Evolutionary conservation across 2,329 filamentous ascomycete genomes (phyloP), one percentile per base, ranked within the genome.

Genomic region (Hypoxylon sp.): DNA sequence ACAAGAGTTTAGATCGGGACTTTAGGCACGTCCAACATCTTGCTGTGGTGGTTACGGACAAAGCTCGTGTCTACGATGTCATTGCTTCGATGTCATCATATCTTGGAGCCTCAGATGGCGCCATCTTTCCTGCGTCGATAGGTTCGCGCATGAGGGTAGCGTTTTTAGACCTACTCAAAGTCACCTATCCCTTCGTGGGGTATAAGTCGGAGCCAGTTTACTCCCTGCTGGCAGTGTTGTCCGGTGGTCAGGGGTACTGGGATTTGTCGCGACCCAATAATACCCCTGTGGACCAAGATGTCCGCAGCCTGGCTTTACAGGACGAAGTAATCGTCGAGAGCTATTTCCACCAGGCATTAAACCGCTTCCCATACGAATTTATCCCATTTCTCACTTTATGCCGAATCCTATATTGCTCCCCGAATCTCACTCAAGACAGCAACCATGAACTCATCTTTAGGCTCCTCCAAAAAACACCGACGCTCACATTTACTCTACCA

Each of bases 321-420:
- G 88, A 92, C 69, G 78, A 83, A 19, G 75, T 83, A 5, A 79
- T 93, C 17, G 83, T 91, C 75, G 83, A 83, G 21, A 82, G 81
- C 55, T 88, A 86, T 68, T 88, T 97, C 32, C 83, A 87, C 53
- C 87, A 92, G 76, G 89, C 94, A 5, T 86, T 91, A 46, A 86
- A 88, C 66, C 90, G 95, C 60, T 98, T 94, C 76, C 95, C 95
- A 0, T 95, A 93, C 78, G 95, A 98, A 79, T 90, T 93, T 50
- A 80, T 90, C 2, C 93, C 94, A 0, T 93, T 97, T 73, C 80
- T 97, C 66, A 88, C 87, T 58, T 82, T 97, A 41, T 91, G 89
- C 75, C 89, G 89, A 60, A 87, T 86, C 41, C 80, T 97, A 14
- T 86, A 86, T 81, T 89, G 68, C 68, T 85, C 75, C 79, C 83